Base-by-base conservation (phyloP, 2,329 filamentous ascomycete species). In the Epicoccum nigrum region DNA sequence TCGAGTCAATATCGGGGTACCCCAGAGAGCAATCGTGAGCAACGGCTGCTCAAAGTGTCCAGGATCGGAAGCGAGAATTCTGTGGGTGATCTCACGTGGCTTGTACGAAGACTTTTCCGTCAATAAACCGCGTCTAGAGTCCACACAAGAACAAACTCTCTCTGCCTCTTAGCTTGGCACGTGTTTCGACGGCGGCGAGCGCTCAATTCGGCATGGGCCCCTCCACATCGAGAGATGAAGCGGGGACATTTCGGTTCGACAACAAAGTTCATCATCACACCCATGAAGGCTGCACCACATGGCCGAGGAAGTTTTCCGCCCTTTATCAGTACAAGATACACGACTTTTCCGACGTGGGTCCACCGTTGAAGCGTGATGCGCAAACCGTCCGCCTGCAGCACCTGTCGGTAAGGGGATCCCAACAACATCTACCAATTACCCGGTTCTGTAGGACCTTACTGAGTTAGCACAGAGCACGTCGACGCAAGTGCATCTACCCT, bases 401-500 rank as follows among this genome's bases (percentile, higher is more conserved):
- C 38, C 21, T 64, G 62, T 51, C 62, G 62, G 62, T 63, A 63
- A 59, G 54, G 41, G 47, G 51, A 9, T 41, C 34, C 34, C 30
- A 30, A 37, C n/a, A n/a, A n/a, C n/a, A 15, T 35, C 38, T 38
- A 15, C 51, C 37, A 25, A 12, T 32, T 25, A 38, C 47, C 40
- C 31, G 43, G 52, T 41, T 16, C 19, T 17, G 45, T 16, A 31
- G 25, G 30, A 19, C 27, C 4, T 23, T 38, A 41, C 45, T 54
- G 32, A 47, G 53, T 59, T 41, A 56, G 31, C 23, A 19, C 12
- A 64, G 60, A 27, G 58, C 62, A 44, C 58, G 62, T 23, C 56
- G 62, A 30, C 62, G 62, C 34, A 63, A 62, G 44, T 64, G 62
- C 58, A 60, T 49, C 30, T 64, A 64, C 17, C 56, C 56, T 16